Base-by-base conservation (phyloP, 495 filamentous ascomycete genomes). In the Copromyces sp. region DNA sequence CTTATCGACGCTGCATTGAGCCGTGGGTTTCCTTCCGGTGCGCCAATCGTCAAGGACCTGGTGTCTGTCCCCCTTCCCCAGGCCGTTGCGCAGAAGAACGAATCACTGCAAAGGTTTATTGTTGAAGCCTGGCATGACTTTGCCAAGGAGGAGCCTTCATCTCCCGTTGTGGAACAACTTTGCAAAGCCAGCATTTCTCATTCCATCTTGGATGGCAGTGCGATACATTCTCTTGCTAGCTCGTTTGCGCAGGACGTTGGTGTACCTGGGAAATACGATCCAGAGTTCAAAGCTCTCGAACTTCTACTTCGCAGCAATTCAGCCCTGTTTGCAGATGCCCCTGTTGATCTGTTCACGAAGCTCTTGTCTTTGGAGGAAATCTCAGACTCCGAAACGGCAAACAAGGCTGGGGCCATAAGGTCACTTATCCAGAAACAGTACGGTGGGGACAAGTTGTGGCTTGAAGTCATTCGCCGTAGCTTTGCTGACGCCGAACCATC, bases 351-450 rank as follows among this genome's bases (percentile, higher is more conserved):
- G 8, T 79, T 86, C 37, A 80, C 84, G 0, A 82, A 76, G 12
- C 77, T 88, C 1, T 74, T 88, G 1, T 81, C 81, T 3, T 47
- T 87, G 16, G 83, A 82, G 9, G 85, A 87, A 73, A 73, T 82
- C 8, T 80, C 81, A 7, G 81, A 82, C 69, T 74, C 80, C 9
- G 75, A 76, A 7, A 80, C 82, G 70, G 80, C 82, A 16, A 72
- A 72, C 4, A 80, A 82, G 70, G 80, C 81, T 17, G 71, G 73
- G 9, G 65, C 47, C 5, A 59, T 87, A 38, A 79, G 75, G 37
- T 41, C 75, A 0, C 70, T 83, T 32, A 69, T 85, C 37, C 82
- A 83, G 69, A 77, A 76, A 20, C 77, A 78, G 17, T 78, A 80
- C 0, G 71, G 69, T 5, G 77, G 73, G 9, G 76, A 74, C 29